A percentile compares a stretch with the other conserved stretches of the same genome.
Evolutionary conservation across 148 eudicot species (phyloP).

Genomic region (Amaranthus hypochondriacus): DNA sequence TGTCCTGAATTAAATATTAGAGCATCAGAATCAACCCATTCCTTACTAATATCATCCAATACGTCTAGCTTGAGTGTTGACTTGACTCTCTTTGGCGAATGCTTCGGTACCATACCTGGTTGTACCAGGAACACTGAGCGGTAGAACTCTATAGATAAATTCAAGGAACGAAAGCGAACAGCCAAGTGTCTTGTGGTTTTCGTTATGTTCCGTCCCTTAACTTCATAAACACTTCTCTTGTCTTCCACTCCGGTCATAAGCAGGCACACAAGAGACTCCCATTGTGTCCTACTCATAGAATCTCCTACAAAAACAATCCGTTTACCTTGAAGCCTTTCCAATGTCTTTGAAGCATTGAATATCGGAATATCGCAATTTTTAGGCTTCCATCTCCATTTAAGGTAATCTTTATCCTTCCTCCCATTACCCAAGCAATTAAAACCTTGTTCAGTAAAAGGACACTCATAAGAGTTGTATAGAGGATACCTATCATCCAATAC

Average conservation of each 20-base stretch:
- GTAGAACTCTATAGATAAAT: conserved; percentile 56
- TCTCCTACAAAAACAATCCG: conserved; percentile 73
- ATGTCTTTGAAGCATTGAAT: conserved; percentile 34
- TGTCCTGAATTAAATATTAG: conserved; percentile 67
- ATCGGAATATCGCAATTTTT: conserved; percentile 41
- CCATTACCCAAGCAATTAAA: conserved; percentile 69
- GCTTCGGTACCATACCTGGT: conserved; percentile 41
- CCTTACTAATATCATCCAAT: conserved; percentile 50
- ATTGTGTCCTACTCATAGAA: conserved; percentile 69
- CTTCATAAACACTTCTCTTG: conserved; percentile 54
- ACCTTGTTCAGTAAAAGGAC: conserved; percentile 59
- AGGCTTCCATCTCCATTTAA: conserved; percentile 67
- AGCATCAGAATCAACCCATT: conserved; percentile 60
- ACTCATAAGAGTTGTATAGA: conserved; percentile 52
- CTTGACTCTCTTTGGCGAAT: conserved; percentile 55
- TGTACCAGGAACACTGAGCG: conserved; percentile 62
- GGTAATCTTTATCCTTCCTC: conserved; percentile 43
- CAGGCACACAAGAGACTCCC: conserved; percentile 68
- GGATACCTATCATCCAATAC: conserved; percentile 45
- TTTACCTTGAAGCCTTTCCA: conserved; percentile 48
- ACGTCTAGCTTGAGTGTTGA: conserved; percentile 52
- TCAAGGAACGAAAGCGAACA: conserved; percentile 50
- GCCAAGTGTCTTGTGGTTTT: conserved; percentile 51
- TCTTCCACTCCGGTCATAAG: conserved; percentile 69
- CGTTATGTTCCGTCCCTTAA: conserved; percentile 49